Conservation (phyloP, 306 rosid genomes). For the Trifolium fragiferum region DNA sequence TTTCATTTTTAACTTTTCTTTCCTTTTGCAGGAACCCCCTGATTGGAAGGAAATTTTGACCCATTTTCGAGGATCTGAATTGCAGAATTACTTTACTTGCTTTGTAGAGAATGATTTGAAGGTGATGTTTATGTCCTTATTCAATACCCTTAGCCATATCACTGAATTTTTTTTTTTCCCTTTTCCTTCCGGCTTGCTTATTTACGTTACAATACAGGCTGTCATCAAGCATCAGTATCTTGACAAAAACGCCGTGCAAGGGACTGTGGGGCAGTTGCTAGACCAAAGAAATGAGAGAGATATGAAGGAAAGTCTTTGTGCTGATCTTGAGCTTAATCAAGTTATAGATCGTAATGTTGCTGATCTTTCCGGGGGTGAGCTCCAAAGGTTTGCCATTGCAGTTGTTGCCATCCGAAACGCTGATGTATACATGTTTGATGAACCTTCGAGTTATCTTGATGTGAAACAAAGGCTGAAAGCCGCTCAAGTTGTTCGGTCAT, state of each 20-base stretch:
- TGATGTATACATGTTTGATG: constrained; percentile 95
- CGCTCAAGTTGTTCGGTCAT: constrained; percentile 88
- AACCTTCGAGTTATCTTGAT: constrained; percentile 97
- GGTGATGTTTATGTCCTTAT: constrained; percentile 40
- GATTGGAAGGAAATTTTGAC: constrained; percentile 98
- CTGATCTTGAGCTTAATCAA: constrained; percentile 86
- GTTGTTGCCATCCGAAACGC: constrained; percentile 92
- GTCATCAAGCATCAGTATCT: constrained; percentile 97
- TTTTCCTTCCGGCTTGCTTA: not conserved
- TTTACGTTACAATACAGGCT: constrained; percentile 53
- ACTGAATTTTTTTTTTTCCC: not conserved
- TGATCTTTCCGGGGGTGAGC: constrained; percentile 97
- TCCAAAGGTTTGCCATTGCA: constrained; percentile 97
- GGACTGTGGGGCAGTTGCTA: constrained; percentile 92
- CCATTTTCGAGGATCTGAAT: constrained; percentile 90
- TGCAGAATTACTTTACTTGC: constrained; percentile 65
- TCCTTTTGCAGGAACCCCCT: constrained; percentile 76
- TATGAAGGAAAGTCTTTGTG: constrained; percentile 69
- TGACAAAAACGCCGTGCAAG: constrained; percentile 94
- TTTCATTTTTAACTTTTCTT: constrained; percentile 24
- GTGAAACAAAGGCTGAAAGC: constrained; percentile 97
- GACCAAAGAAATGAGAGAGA: constrained; percentile 86
- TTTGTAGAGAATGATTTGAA: constrained; percentile 49
- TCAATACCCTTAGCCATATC: no score
- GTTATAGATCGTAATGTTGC: constrained; percentile 94